Base-by-base conservation (phyloP, 768 basidiomycete genomes). In the Termitomyces sp. region DNA sequence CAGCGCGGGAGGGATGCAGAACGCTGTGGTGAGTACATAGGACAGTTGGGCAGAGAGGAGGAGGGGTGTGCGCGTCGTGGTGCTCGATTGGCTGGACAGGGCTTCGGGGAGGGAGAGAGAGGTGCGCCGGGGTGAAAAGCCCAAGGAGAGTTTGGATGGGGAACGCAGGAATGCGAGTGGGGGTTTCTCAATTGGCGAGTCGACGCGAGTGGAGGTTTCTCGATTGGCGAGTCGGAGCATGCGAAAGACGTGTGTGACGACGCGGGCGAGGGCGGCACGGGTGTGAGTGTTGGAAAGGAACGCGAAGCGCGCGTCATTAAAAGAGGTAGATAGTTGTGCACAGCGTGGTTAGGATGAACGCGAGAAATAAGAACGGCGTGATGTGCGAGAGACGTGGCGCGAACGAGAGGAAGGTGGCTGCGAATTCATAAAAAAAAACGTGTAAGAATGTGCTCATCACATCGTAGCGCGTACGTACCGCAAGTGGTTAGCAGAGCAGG, bases 351-450 rank as follows among this genome's bases (percentile, higher is more conserved):
- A 60, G 36, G 7, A 57, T 36, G 39, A 57, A 63, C 18, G 18
- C 52, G 2, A 63, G 58, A 32, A 40, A 47, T 12, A 60, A 5
- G 0, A 60, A 22, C 0, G 62, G 62, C 14, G 56, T 36, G 16
- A 55, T 24, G 39, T 13, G 42, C 6, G 55, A 36, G 16, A 57
- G 16, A 16, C 20, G 52, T 8, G 58, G 36, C 0, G 44, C 3
- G 18, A 63, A 54, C 1, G 62, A 34, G 12, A 52, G 33, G 13
- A 62, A 20, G 20, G 56, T 60, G 20, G 62, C 56, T 58, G 34
- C 20, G 12, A 4, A 18, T 7, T 3, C 30, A 30, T 7, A 30
- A 3, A 30, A 30, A n/a, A 30, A 30, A 30, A n/a, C n/a, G n/a
- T n/a, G n/a, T n/a, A n/a, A n/a, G n/a, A n/a, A n/a, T n/a, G n/a